Evolutionary conservation across 306 rosid species (phyloP).

Genomic region (Castanea crenata): DNA sequence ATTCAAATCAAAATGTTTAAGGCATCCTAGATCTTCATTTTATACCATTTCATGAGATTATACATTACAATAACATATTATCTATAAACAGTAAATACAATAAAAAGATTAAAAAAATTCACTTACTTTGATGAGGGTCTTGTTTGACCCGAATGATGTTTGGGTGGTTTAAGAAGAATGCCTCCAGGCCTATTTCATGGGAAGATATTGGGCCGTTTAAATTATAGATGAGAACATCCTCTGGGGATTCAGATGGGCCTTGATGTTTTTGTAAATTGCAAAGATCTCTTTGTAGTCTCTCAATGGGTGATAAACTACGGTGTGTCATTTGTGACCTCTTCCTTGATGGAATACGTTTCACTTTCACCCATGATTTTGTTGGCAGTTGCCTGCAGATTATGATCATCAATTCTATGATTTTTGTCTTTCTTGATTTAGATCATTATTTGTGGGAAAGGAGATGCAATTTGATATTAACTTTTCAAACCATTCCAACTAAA

Average conservation of each 20-base stretch:
- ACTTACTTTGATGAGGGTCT: not conserved
- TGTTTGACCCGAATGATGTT: no score
- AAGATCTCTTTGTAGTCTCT: conserved; percentile 3
- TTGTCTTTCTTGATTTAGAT: no score
- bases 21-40: no score
- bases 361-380: not conserved
- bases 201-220: not conserved
- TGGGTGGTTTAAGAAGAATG: no score
- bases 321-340: not conserved
- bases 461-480: not conserved
- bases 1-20: no score
- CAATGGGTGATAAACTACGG: not conserved
- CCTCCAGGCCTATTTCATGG: conserved; percentile 15
- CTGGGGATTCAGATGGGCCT: not conserved
- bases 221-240: not conserved
- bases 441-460: not conserved
- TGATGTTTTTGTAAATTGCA: not conserved
- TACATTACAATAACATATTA: no score
- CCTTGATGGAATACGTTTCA: not conserved
- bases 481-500: no score
- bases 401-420: no score
- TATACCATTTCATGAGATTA: no score
- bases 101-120: not conserved
- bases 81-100: no score
- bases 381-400: no score